Base-by-base conservation (phyloP, 2,329 filamentous ascomycete species). In the Ophiostoma ips region DNA sequence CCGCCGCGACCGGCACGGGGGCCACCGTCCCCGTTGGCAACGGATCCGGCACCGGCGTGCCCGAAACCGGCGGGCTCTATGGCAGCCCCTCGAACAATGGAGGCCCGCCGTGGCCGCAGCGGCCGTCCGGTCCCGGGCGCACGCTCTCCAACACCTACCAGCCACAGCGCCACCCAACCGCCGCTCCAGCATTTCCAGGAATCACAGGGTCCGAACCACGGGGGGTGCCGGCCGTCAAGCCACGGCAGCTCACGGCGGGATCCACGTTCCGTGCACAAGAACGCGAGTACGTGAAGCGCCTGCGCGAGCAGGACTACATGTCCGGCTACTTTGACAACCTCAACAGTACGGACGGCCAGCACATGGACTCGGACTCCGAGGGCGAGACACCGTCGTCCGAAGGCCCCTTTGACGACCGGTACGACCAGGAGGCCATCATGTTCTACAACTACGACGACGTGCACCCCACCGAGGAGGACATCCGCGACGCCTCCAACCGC, bases 391-490 rank as follows among this genome's bases (percentile, higher is more conserved):
- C 89, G 0, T 84, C 83, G 0, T 87, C 87, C 0, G 89, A 94
- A 57, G 78, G 81, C 1, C 84, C 85, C 24, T 87, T 83, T 59
- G 89, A 95, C 51, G 88, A 94, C 62, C 75, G 81, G 15, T 90
- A 90, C 64, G 89, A 95, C 61, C 85, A 94, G 58, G 89, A 95
- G 63, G 90, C 87, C 16, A 81, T 94, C 61, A 80, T 96, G 63
- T 95, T 95, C 60, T 89, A 94, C 61, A 85, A 87, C 52, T 88
- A 90, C 60, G 87, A 95, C 59, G 84, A 92, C 57, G 77, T 87
- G 56, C 85, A 92, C 59, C 89, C 89, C 1, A 92, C 87, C 3
- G 75, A 87, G 21, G 92, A 96, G 60, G 92, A 98, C 63, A 67
- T 96, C 48, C 84, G 85, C 64, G 85, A 95, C 58, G 85, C 88